Conservation (phyloP, 1,139 yeast genomes). For the Yamadazyma atlantica region DNA sequence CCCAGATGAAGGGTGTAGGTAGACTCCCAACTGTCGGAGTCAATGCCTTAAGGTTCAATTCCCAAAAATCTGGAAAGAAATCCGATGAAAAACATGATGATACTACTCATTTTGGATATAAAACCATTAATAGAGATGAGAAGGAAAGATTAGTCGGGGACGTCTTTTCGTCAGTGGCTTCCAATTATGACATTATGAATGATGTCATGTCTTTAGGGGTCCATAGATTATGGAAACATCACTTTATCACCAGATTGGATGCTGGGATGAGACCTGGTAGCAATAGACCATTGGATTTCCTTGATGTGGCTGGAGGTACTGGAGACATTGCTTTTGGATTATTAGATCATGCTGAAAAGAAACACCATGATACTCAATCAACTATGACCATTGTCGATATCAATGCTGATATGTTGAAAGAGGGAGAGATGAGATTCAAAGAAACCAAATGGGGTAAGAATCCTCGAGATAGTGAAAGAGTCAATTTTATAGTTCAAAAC, state of each 20-base stretch:
- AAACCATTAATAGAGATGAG: conserved; percentile 75
- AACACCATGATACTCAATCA: conserved; percentile 72
- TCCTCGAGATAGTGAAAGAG: conserved; percentile 57
- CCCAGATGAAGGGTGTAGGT: too few relatives aligned
- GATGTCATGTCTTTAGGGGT: conserved; percentile 97
- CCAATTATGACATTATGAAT: conserved; percentile 93
- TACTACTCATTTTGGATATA: conserved; percentile 86
- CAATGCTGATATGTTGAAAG: conserved; percentile 92
- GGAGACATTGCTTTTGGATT: conserved; percentile 98
- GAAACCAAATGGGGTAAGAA: conserved; percentile 49
- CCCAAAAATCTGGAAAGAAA: background rate
- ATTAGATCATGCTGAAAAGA: conserved; percentile 81
- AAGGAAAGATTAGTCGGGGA: conserved; percentile 86
- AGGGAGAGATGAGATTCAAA: conserved; percentile 77
- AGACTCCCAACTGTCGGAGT: too few relatives aligned
- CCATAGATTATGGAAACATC: conserved; percentile 93
- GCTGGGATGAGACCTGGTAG: conserved; percentile 94
- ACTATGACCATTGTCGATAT: conserved; percentile 93
- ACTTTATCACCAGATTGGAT: conserved; percentile 81
- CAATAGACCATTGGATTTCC: conserved; percentile 70
- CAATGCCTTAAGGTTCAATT: background rate
- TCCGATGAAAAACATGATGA: background rate
- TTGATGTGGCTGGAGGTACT: conserved; percentile 99
- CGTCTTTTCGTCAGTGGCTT: conserved; percentile 93
- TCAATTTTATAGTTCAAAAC: conserved; percentile 82